Percentiles rank a stretch among this genome's conserved stretches.
phyloP scores from a whole-genome alignment of 768 basidiomycete species.

The Tylopilus plumbeoviolaceoides region DNA sequence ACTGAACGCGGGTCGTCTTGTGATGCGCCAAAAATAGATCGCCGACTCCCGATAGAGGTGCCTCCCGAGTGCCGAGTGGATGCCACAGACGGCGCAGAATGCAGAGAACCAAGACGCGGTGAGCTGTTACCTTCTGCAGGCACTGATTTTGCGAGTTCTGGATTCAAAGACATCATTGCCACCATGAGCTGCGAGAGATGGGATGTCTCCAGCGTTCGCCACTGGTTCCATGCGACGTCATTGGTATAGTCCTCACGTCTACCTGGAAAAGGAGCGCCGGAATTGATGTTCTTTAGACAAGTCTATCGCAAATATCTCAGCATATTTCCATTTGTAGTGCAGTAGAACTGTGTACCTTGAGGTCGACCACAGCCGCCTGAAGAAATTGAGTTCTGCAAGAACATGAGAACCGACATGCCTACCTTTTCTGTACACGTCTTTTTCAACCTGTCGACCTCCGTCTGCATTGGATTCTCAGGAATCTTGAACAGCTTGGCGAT shows the following conservation, averaged over 20 bases:
- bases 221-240: conserved; percentile 79
- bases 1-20: conserved; percentile 5
- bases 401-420: neutral
- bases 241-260: conserved; percentile 81
- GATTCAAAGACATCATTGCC: conserved; percentile 80
- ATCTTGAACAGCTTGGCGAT: conserved; percentile 75
- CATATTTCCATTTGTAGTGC: neutral
- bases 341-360: conserved; percentile 55
- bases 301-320: conserved; percentile 39
- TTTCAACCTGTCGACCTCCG: conserved; percentile 66
- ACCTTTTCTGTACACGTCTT: conserved; percentile 76
- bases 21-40: conserved; percentile 46
- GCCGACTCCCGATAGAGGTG: conserved; percentile 63
- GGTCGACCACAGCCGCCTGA: conserved; percentile 79
- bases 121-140: conserved; percentile 42
- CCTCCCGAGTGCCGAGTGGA: conserved; percentile 53
- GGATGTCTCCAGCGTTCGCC: conserved; percentile 77
- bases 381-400: conserved; percentile 1
- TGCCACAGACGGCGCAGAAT: conserved; percentile 38
- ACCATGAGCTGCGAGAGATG: conserved; percentile 87
- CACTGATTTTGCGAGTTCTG: conserved; percentile 78
- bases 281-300: conserved; percentile 87
- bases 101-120: conserved; percentile 54
- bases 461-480: conserved; percentile 59
- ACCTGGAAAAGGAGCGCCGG: conserved; percentile 79